Evolutionary conservation across 192 early-diverging fungal species (phyloP), one percentile per base, ranked within the genome.

Genomic region (Linnemannia schmuckeri): DNA sequence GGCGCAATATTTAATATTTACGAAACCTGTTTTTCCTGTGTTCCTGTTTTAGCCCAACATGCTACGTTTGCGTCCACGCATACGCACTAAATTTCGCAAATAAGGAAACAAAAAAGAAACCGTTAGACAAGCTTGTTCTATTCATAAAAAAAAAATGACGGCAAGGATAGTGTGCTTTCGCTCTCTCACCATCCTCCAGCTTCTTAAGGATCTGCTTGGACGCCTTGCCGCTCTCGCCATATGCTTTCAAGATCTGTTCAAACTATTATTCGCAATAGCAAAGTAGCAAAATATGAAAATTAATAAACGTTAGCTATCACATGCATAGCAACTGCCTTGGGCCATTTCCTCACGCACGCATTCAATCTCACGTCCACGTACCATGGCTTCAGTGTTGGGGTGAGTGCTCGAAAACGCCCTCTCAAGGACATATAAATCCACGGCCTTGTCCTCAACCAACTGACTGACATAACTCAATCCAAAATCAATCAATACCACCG

Each of bases 371-470:
- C 47, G 24, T 77, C 0, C 15, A 18, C 85, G 77, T 92, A 97
- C 95, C 93, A 97, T 85, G 72, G 79, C 71, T 78, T 97, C 94
- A 22, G 96, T 93, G 42, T 96, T 92, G 15, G 97, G 97, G 90
- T 99, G 99, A 9, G 98, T 99, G 88, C 97, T 98, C 10, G 91
- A 82, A 78, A 99, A 95, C 4, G 98, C 96, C 30, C 97, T 89
- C 87, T 99, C 98, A 30, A 99, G 93, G n/a, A 99, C 99, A 90
- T 99, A 99, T 63, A 99, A 92, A 91, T 99, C 99, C 2, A 99
- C 99, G 6, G 96, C 99, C 88, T 98, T 99, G 89, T 99, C 99
- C 84, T 99, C 99, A 24, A 91, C 88, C 83, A 98, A 89, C 35
- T 88, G 81, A 40, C 97, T 97, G 49, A 95, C 91, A 87, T 95